These are phyloP conservation scores for Cercophora newfieldiana DNA, from an alignment of 495 filamentous ascomycete genomes.

Conservation along the genomic window DNA sequence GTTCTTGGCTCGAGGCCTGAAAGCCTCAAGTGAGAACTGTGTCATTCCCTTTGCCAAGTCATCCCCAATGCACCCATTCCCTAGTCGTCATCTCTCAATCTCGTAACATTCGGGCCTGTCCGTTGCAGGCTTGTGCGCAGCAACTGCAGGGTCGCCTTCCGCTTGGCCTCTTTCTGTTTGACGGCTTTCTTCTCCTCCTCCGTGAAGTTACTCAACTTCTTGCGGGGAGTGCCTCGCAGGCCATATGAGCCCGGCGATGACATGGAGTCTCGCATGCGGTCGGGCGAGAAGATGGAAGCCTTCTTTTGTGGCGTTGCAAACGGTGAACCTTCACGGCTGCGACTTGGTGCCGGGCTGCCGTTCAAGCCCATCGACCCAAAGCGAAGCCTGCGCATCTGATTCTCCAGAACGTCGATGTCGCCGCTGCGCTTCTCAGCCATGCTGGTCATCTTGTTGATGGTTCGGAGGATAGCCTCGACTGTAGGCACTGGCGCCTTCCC, in stretches of 20 bases:
- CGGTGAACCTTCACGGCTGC: constrained; percentile 61
- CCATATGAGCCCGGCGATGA: constrained; percentile 44
- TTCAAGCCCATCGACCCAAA: constrained; percentile 46
- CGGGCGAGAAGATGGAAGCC: constrained; percentile 58
- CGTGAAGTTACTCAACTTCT: constrained; percentile 57
- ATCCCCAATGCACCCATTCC: neutral
- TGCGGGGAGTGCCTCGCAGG: constrained; percentile 45
- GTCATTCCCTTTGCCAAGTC: neutral
- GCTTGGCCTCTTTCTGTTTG: constrained; percentile 33
- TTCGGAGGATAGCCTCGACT: constrained; percentile 85
- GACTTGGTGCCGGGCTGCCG: constrained; percentile 21
- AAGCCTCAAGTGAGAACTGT: neutral
- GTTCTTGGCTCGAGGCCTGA: neutral
- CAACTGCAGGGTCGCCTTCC: constrained; percentile 30
- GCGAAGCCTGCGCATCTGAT: constrained; percentile 73
- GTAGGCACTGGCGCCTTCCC: constrained; percentile 63
- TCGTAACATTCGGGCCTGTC: constrained; percentile 39
- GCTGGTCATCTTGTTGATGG: constrained; percentile 86
- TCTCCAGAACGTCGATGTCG: constrained; percentile 86
- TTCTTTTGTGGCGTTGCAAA: constrained; percentile 60
- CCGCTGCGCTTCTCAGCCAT: constrained; percentile 84
- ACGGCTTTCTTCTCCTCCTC: constrained; percentile 49
- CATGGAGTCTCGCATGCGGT: constrained; percentile 50
- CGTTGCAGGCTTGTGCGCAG: constrained; percentile 40
- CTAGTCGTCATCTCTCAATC: constrained; percentile 36